These are phyloP conservation scores for Alternaria incomplexa DNA, from an alignment of 2,329 filamentous ascomycete genomes.

Conservation along the genomic window DNA sequence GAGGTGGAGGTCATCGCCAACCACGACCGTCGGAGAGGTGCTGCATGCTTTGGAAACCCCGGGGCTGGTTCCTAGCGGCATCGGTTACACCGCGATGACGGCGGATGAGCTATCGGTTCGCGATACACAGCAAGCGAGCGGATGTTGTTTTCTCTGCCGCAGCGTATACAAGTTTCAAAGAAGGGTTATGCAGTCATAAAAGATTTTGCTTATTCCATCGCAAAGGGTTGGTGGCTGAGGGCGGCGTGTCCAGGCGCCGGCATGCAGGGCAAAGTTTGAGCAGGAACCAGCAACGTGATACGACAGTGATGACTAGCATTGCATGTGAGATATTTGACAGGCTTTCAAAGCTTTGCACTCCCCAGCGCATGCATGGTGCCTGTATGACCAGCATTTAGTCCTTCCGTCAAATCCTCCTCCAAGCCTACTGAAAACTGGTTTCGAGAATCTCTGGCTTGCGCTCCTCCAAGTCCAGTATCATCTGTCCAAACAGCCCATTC, in stretches of 20 bases:
- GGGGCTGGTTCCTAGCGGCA: background rate
- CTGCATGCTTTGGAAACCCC: slow-evolving; percentile 8
- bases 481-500: slow-evolving; percentile 59
- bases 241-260: background rate
- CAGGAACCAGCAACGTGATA: slow-evolving; percentile 5
- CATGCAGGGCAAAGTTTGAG: background rate
- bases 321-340: background rate
- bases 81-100: slow-evolving; percentile 20
- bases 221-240: background rate
- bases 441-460: slow-evolving; percentile 53
- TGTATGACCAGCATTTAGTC: background rate
- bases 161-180: background rate
- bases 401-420: background rate
- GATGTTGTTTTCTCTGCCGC: slow-evolving; percentile 6
- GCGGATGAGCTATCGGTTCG: slow-evolving; percentile 1
- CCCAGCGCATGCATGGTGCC: background rate
- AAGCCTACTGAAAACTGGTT: slow-evolving; percentile 51
- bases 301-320: slow-evolving; percentile 1
- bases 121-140: background rate
- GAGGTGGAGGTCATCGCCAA: background rate
- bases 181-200: background rate
- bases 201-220: background rate
- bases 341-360: background rate
- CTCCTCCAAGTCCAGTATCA: slow-evolving; percentile 54
- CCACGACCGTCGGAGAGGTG: slow-evolving; percentile 3